These are phyloP conservation scores for Xylogone sp. DNA, from an alignment of 2,329 filamentous ascomycete species.

Conservation along the genomic window DNA sequence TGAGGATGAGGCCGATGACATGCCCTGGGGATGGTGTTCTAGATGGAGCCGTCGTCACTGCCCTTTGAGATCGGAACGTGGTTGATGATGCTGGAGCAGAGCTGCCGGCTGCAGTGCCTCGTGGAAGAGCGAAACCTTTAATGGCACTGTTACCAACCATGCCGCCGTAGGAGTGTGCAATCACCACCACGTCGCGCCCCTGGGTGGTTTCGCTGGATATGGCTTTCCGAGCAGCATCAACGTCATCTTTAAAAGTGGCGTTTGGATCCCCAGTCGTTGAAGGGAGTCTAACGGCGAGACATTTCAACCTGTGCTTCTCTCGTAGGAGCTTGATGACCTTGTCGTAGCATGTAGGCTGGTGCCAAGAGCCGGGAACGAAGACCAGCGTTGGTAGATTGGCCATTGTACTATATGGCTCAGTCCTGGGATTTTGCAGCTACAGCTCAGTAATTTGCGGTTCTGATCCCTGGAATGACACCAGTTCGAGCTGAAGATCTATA, in stretches of 20 bases:
- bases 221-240: constrained; percentile 29
- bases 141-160: constrained; percentile 33
- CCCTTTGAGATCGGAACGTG: no score
- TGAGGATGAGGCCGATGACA: constrained; percentile 31
- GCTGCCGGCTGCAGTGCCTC: constrained; percentile 11
- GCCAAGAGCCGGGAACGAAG: constrained; percentile 36
- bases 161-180: constrained; percentile 37
- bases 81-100: constrained; percentile 1
- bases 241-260: constrained; percentile 35
- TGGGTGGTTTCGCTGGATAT: constrained; percentile 28
- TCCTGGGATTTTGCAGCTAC: no score
- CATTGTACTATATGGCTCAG: no score
- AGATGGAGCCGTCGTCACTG: background rate
- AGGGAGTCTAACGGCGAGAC: constrained; percentile 29
- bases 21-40: constrained; percentile 14
- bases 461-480: no score
- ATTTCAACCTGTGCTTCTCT: constrained; percentile 25
- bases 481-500: no score
- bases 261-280: constrained; percentile 28
- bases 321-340: constrained; percentile 30
- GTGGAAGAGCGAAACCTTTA: constrained; percentile 29
- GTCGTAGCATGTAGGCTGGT: constrained; percentile 32
- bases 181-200: constrained; percentile 34
- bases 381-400: constrained; percentile 30
- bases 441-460: no score